These are phyloP conservation scores for Mucor plumbeus DNA, from an alignment of 371 early-diverging fungal genomes.

Conservation along the genomic window DNA sequence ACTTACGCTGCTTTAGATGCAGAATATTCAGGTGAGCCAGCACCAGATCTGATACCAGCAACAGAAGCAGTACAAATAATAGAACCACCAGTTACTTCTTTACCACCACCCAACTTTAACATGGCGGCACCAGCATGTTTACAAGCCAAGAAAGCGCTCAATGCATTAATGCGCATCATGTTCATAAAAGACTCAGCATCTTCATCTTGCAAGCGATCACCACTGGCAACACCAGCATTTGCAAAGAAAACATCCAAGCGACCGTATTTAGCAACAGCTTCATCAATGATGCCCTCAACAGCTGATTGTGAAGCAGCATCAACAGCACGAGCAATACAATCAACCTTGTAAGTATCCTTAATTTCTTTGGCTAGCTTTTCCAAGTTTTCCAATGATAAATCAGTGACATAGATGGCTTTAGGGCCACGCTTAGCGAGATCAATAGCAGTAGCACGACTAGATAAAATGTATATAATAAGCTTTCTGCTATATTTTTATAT, in stretches of 20 bases:
- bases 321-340: conserved; percentile 45
- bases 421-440: conserved; percentile 53
- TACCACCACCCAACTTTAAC: conserved; percentile 32
- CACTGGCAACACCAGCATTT: conserved; percentile 51
- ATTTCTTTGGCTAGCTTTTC: conserved; percentile 48
- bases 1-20: conserved; percentile 55
- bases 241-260: conserved; percentile 63
- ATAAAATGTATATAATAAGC: background rate
- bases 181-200: conserved; percentile 35
- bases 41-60: conserved; percentile 57
- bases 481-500: background rate
- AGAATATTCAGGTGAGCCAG: conserved; percentile 51
- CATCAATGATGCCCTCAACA: conserved; percentile 42
- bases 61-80: conserved; percentile 56
- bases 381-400: conserved; percentile 40
- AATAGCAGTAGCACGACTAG: conserved; percentile 50
- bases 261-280: conserved; percentile 48
- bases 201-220: conserved; percentile 27
- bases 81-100: conserved; percentile 43
- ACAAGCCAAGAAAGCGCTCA: conserved; percentile 49
- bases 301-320: conserved; percentile 52
- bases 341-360: conserved; percentile 39
- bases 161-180: conserved; percentile 43
- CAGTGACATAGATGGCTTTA: conserved; percentile 57
- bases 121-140: conserved; percentile 50